Base-by-base conservation (phyloP, 2,329 filamentous ascomycete genomes). In the Aspergillus fumigatiaffinis region DNA sequence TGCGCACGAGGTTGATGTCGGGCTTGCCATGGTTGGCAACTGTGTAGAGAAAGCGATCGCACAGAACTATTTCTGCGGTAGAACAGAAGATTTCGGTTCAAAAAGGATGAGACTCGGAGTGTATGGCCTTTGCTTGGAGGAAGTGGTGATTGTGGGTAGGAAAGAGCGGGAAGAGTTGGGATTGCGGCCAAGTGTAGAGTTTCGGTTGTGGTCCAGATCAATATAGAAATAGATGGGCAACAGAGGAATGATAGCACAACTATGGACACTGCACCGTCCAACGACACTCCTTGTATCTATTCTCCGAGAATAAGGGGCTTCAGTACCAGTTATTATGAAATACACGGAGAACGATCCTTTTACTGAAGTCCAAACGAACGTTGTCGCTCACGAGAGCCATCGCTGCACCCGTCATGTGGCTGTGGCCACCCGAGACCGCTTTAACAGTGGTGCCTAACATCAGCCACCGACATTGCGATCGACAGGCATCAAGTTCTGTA, bases 21-120 rank as follows among this genome's bases (percentile, higher is more conserved):
- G 75, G 66, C 70, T 73, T 72, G 76, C 74, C 76, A 79, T 78
- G 72, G 65, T 69, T 66, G 75, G 74, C 70, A 68, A 70, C 55
- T 60, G 50, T 46, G 20, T 48, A 44, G 48, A 50, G 53, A 51
- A 51, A 54, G 51, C 21, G 53, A 51, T 29, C 59, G 51, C 51
- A 57, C 50, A 56, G 50, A 42, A 25, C 20, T 44, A 47, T 32
- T 26, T 49, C 51, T 52, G 26, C 25, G 41, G 50, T 55, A 49
- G 42, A 56, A 38, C 12, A 56, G 52, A 54, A 44, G 54, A 51
- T 60, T 50, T 58, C 54, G 49, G 38, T 23, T 47, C n/a, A n/a
- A 58, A 41, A 32, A 20, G 51, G 46, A 20, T 46, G 17, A 38
- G 14, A 42, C 50, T 29, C 21, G 44, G 44, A 14, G 44, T 23